Percentiles rank a stretch among this genome's conserved stretches.
These are phyloP conservation scores for Mitragyna speciosa DNA, from an alignment of 257 asterid genomes.

Conservation along the genomic window DNA sequence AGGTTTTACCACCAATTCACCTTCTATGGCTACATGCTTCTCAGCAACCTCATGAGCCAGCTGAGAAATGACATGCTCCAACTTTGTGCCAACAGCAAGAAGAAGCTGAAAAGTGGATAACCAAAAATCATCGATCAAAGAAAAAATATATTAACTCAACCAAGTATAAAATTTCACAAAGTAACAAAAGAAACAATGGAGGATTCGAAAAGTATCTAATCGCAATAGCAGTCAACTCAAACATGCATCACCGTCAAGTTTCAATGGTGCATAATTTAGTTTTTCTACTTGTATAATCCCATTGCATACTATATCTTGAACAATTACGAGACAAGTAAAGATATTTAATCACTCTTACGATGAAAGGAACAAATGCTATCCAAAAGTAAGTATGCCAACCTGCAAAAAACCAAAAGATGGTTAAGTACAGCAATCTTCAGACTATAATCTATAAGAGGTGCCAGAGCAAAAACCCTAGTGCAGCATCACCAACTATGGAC, in stretches of 20 bases:
- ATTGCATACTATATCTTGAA: not conserved
- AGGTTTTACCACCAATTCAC: constrained; percentile 83
- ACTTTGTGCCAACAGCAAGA: constrained; percentile 88
- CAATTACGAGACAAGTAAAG: not conserved
- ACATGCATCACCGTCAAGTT: not conserved
- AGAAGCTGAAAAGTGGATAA: constrained; percentile 54
- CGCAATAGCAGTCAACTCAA: not conserved
- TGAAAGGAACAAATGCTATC: constrained; percentile 84
- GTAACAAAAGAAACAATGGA: not conserved
- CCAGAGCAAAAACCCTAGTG: not conserved
- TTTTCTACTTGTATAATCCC: not conserved
- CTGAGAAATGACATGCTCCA: constrained; percentile 85
- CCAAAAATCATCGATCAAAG: not conserved
- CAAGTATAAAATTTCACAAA: not conserved
- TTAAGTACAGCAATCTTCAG: constrained; percentile 8
- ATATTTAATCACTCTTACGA: constrained; percentile 50
- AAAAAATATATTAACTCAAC: not conserved
- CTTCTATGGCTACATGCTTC: constrained; percentile 91
- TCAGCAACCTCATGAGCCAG: constrained; percentile 96
- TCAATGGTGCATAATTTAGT: not conserved
- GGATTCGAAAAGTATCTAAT: not conserved
- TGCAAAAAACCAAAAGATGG: constrained; percentile 34
- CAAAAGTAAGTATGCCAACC: constrained; percentile 99
- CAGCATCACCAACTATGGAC: not conserved
- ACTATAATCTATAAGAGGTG: not conserved